Evolutionary conservation across 495 filamentous ascomycete species (phyloP).

Genomic region (Penicillium subrubescens): DNA sequence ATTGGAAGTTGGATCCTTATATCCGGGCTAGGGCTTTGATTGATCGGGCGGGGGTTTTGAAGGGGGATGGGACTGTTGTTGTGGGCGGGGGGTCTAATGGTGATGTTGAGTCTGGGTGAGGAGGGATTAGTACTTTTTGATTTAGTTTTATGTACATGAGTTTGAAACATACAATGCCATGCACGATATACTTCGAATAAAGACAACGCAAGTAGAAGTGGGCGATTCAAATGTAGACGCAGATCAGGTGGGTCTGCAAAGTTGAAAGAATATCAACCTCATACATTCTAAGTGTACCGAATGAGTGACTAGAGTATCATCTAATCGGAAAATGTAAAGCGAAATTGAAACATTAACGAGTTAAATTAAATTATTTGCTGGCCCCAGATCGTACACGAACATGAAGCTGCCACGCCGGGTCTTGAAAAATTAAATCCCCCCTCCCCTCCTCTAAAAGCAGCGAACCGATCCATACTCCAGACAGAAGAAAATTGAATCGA

Average conservation of each 20-base stretch:
- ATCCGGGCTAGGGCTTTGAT: conserved; percentile 62
- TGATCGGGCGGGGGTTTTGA: conserved; percentile 62
- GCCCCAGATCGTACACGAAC: not conserved
- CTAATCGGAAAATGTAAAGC: not conserved
- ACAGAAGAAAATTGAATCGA: not conserved
- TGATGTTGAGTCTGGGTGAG: not conserved
- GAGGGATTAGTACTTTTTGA: not conserved
- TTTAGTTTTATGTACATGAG: not conserved
- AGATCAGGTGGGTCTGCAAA: not conserved
- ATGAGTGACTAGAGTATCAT: not conserved
- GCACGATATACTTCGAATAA: not conserved
- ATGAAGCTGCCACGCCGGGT: not conserved
- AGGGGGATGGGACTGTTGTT: conserved; percentile 44
- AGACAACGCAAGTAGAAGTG: not conserved
- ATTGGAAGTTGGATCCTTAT: conserved; percentile 72
- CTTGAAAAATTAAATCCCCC: not conserved
- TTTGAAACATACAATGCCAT: not conserved
- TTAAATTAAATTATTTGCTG: not conserved
- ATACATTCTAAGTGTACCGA: not conserved
- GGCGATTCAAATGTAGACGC: not conserved
- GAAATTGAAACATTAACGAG: not conserved
- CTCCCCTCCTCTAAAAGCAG: not conserved
- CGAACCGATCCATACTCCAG: not conserved
- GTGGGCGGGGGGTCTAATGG: not conserved
- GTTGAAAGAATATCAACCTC: not conserved